These are phyloP conservation scores for Yamadazyma trypodendri DNA, from an alignment of 1,139 yeast genomes.

Conservation along the genomic window DNA sequence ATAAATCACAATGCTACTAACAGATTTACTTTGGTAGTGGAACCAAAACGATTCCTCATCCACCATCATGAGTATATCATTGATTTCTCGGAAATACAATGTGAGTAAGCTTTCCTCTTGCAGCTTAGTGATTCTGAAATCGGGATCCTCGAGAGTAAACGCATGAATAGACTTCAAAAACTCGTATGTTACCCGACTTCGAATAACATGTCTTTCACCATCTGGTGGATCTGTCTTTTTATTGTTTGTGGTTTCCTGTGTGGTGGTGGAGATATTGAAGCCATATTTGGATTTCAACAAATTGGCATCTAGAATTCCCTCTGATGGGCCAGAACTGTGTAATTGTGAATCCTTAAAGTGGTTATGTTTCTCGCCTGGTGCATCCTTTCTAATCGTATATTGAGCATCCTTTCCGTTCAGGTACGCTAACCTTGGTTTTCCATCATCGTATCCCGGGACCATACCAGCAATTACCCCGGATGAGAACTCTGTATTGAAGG, in stretches of 20 bases:
- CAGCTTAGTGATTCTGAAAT: conserved; percentile 19
- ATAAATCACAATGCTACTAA: conserved; percentile 26
- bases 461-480: too few relatives aligned
- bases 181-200: conserved; percentile 1
- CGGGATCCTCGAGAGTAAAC: conserved; percentile 29
- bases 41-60: conserved; percentile 30
- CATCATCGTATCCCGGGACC: too few relatives aligned
- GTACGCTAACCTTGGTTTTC: too few relatives aligned
- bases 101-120: conserved; percentile 25
- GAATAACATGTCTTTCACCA: background rate
- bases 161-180: conserved; percentile 27
- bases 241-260: too few relatives aligned
- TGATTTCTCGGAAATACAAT: conserved; percentile 32
- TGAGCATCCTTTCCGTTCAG: too few relatives aligned
- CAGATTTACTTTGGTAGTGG: conserved; percentile 21
- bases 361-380: too few relatives aligned
- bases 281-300: conserved; percentile 1
- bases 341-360: too few relatives aligned
- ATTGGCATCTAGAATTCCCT: conserved; percentile 1
- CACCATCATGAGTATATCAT: conserved; percentile 35
- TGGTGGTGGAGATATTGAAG: conserved; percentile 1
- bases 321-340: too few relatives aligned
- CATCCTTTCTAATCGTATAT: too few relatives aligned
- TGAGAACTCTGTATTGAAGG: too few relatives aligned
- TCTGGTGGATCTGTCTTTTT: too few relatives aligned